Conservation (phyloP, 139 green algal genomes). For the Edaphochlamys debaryana region DNA sequence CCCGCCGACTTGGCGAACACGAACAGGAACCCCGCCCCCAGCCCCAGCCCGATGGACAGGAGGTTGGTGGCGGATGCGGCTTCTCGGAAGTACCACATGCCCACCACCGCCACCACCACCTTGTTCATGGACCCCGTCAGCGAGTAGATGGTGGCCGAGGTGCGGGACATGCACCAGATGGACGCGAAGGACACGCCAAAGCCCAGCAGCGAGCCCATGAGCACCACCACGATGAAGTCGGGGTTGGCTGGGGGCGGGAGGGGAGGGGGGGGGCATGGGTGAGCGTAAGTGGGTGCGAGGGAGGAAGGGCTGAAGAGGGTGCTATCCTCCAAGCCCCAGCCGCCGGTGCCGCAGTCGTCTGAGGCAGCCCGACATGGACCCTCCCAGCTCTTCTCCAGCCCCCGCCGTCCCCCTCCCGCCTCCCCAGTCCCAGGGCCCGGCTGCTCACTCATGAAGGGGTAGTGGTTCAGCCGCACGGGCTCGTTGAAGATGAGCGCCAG, state of each 20-base stretch:
- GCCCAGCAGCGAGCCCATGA: slow-evolving; percentile 52
- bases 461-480: slow-evolving; percentile 36
- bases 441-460: neutral
- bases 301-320: no score
- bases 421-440: no score
- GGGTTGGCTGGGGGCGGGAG: neutral
- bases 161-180: slow-evolving; percentile 63
- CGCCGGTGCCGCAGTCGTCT: no score
- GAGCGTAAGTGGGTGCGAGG: no score
- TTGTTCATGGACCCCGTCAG: slow-evolving; percentile 54
- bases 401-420: no score
- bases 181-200: slow-evolving; percentile 58
- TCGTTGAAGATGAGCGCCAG: slow-evolving; percentile 78
- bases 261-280: no score
- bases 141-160: slow-evolving; percentile 58
- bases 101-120: slow-evolving; percentile 54
- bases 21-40: slow-evolving; percentile 55
- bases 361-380: no score
- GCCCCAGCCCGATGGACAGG: slow-evolving; percentile 45
- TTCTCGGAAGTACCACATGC: slow-evolving; percentile 52
- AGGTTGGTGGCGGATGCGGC: slow-evolving; percentile 37
- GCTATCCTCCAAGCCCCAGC: no score
- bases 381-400: no score
- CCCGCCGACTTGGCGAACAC: slow-evolving; percentile 53
- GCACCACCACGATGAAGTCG: slow-evolving; percentile 45